phyloP scores from a whole-genome alignment of 2,329 filamentous ascomycete species.

The Metarhizium robertsii region DNA sequence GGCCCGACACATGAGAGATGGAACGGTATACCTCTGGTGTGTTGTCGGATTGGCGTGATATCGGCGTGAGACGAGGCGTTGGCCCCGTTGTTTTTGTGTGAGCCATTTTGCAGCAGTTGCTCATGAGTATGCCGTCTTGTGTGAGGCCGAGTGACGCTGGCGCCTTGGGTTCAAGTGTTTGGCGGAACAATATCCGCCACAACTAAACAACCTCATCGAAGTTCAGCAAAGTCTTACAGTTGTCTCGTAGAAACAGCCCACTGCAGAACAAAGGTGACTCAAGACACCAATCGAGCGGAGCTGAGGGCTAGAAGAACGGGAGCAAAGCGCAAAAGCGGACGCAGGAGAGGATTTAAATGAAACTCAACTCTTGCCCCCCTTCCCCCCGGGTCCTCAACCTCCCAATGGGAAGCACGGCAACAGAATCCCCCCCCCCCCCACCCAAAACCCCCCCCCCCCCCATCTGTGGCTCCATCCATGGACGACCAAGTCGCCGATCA shows the following conservation, averaged over 20 bases:
- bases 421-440: too few species aligned
- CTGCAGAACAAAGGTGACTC: too few species aligned
- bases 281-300: too few species aligned
- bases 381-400: not conserved
- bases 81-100: not conserved
- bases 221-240: not conserved
- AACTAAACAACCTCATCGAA: not conserved
- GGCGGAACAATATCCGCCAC: not conserved
- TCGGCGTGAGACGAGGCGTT: not conserved
- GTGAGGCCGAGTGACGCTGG: too few species aligned
- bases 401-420: not conserved
- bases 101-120: not conserved
- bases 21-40: slow-evolving; percentile 10
- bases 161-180: not conserved
- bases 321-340: too few species aligned
- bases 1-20: slow-evolving; percentile 20
- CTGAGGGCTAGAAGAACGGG: too few species aligned
- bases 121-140: too few species aligned
- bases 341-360: too few species aligned
- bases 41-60: not conserved
- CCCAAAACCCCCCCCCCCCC: too few species aligned
- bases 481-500: not conserved
- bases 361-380: too few species aligned
- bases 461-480: not conserved
- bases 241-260: too few species aligned